Percentiles rank a stretch among this genome's conserved stretches.
phyloP scores from a whole-genome alignment of 257 asterid genomes.

The Nicotiana otophora region DNA sequence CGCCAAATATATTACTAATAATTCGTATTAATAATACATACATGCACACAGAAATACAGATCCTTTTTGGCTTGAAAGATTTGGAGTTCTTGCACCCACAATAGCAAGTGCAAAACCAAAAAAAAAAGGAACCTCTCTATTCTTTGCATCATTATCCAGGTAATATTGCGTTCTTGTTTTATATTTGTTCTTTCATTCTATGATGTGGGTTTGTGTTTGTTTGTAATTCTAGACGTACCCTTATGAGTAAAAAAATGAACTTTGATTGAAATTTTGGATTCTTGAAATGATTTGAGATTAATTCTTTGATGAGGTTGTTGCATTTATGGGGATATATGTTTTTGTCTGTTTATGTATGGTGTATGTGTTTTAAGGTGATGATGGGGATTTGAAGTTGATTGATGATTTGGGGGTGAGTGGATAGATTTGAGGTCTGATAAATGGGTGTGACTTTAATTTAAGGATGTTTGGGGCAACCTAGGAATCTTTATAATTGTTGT shows the following conservation, averaged over 20 bases:
- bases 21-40: not conserved
- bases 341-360: not conserved
- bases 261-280: not conserved
- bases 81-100: not conserved
- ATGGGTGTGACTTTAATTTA: not conserved
- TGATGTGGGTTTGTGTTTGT: not conserved
- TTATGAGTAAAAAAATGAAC: not conserved
- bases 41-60: slow-evolving; percentile 8
- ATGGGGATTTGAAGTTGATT: not conserved
- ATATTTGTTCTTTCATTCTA: not conserved
- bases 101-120: not conserved
- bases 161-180: not conserved
- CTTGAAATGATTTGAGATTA: not conserved
- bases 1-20: not conserved
- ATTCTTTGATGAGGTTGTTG: not conserved
- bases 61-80: not conserved
- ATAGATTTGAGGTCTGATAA: not conserved
- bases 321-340: not conserved
- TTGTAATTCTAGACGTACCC: not conserved
- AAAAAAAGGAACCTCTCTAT: not conserved
- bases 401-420: not conserved
- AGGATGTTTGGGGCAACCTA: not conserved
- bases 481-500: not conserved
- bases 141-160: not conserved
- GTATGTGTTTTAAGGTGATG: not conserved